Evolutionary conservation across 2,329 filamentous ascomycete genomes (phyloP).

Genomic region (Ceratocystis ficicola): DNA sequence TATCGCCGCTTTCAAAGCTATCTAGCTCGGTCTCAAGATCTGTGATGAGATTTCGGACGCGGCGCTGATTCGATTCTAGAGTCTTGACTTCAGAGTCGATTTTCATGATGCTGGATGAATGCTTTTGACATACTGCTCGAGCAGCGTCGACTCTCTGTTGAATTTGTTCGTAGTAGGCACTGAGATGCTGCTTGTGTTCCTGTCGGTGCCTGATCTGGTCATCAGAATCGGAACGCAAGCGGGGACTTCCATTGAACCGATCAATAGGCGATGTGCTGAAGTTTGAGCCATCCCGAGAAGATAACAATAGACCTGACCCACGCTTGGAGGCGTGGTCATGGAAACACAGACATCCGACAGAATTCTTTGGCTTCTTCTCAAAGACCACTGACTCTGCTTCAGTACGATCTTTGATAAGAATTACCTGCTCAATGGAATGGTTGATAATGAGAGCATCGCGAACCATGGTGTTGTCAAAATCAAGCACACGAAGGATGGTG

Average conservation of each 20-base stretch:
- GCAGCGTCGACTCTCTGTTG: constrained; percentile 38
- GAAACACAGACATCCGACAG: constrained; percentile 58
- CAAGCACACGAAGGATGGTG: constrained; percentile 68
- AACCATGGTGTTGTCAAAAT: constrained; percentile 69
- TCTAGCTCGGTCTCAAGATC: constrained; percentile 49
- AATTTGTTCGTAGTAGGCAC: constrained; percentile 41
- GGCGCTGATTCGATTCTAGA: constrained; percentile 28
- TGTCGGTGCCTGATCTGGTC: constrained; percentile 47
- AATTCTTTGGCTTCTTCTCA: constrained; percentile 50
- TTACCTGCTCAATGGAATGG: constrained; percentile 68
- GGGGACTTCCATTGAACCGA: constrained; percentile 42
- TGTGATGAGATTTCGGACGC: constrained; percentile 33
- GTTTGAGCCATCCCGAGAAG: constrained; percentile 65
- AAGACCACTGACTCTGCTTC: constrained; percentile 62
- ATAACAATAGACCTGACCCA: constrained; percentile 37
- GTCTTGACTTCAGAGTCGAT: constrained; percentile 8
- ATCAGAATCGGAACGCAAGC: constrained; percentile 71
- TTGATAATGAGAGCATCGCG: constrained; percentile 75
- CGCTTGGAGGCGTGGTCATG: constrained; percentile 41
- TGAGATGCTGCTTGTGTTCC: constrained; percentile 42
- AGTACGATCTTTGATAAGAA: constrained; percentile 57
- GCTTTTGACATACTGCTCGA: constrained; percentile 38
- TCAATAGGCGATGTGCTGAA: constrained; percentile 33
- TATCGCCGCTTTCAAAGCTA: constrained; percentile 54
- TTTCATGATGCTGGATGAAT: constrained; percentile 36